These are phyloP conservation scores for Chlorella sp. DNA, from an alignment of 139 green algal species.

Conservation along the genomic window DNA sequence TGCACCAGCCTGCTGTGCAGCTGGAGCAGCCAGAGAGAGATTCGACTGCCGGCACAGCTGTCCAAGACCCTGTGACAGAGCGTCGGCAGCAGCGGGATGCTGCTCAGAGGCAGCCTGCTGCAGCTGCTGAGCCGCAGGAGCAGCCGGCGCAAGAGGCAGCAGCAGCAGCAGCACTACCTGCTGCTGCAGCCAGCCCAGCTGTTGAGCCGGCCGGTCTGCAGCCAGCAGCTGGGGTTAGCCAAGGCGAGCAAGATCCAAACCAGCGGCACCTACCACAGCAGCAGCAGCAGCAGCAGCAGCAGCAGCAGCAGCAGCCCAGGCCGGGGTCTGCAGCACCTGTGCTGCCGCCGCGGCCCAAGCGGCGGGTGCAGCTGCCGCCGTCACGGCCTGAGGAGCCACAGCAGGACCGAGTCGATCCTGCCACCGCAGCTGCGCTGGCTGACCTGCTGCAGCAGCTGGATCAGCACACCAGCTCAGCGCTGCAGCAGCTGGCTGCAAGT, in stretches of 20 bases:
- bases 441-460: background rate
- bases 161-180: background rate
- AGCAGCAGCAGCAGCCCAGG: background rate
- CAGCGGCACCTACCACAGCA: background rate
- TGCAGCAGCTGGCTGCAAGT: background rate
- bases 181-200: background rate
- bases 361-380: background rate
- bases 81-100: too few species aligned
- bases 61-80: too few species aligned
- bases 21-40: background rate
- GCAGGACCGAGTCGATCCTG: background rate
- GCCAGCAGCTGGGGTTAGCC: background rate
- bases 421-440: background rate
- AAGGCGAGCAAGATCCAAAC: too few species aligned
- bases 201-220: too few species aligned
- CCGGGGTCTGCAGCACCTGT: background rate
- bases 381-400: background rate
- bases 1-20: too few species aligned
- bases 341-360: background rate
- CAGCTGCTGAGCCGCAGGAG: background rate
- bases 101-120: too few species aligned
- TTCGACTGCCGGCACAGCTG: too few species aligned
- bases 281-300: background rate
- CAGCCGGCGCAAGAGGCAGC: background rate
- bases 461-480: background rate